Conservation (phyloP, 1,284 basidiomycete species). For the Boletus hoseneyae region DNA sequence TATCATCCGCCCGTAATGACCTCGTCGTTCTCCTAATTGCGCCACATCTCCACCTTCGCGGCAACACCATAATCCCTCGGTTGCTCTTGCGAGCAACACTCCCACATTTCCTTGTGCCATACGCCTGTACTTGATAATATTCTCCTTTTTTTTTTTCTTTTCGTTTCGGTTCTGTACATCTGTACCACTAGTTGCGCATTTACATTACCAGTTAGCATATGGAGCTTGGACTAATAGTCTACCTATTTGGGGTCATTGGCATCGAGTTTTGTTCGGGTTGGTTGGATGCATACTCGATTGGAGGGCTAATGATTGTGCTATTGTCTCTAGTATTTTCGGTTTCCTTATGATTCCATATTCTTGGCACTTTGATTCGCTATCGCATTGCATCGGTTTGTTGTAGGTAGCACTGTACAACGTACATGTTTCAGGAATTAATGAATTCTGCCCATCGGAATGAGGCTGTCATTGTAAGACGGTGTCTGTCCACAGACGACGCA, state of each 20-base stretch:
- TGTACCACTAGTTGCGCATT: slow-evolving; percentile 35
- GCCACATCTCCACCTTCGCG: slow-evolving; percentile 22
- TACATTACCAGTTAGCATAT: slow-evolving; percentile 35
- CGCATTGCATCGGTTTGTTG: slow-evolving; percentile 29
- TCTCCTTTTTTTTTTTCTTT: no score
- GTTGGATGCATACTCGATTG: slow-evolving; percentile 30
- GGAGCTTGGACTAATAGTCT: slow-evolving; percentile 33
- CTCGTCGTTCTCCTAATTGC: slow-evolving; percentile 32
- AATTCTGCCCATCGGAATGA: neutral
- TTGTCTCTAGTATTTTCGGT: slow-evolving; percentile 15
- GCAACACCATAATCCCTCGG: slow-evolving; percentile 17
- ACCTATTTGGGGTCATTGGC: slow-evolving; percentile 25
- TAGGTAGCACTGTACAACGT: slow-evolving; percentile 30
- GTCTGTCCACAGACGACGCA: neutral
- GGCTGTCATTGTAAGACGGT: no score
- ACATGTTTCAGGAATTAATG: slow-evolving; percentile 14
- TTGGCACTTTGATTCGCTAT: slow-evolving; percentile 29
- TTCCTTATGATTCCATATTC: slow-evolving; percentile 33
- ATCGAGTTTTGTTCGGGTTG: slow-evolving; percentile 30
- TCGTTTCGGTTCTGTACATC: slow-evolving; percentile 30
- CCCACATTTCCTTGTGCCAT: slow-evolving; percentile 31
- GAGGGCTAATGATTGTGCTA: slow-evolving; percentile 32
- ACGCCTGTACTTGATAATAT: slow-evolving; percentile 35
- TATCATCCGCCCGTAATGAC: slow-evolving; percentile 29
- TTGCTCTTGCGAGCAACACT: slow-evolving; percentile 18